These are phyloP conservation scores for Irpex sp. DNA, from an alignment of 1,284 basidiomycete genomes.

Conservation along the genomic window DNA sequence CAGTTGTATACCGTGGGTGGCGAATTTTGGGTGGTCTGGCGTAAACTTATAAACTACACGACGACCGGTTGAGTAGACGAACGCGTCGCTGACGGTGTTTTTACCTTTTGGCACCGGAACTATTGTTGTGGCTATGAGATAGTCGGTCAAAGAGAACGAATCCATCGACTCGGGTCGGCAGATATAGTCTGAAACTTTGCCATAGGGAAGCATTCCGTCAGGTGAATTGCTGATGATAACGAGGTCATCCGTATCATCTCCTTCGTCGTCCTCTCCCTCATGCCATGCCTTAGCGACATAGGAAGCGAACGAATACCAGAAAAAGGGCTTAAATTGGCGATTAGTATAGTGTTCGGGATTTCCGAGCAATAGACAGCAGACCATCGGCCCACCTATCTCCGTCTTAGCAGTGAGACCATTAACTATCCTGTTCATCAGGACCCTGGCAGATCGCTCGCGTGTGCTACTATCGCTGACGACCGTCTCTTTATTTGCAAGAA, in stretches of 20 bases:
- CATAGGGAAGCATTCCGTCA: not conserved
- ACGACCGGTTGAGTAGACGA: not conserved
- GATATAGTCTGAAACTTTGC: constrained; percentile 1
- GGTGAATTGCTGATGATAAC: not conserved
- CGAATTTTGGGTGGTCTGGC: not conserved
- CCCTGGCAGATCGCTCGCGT: no score
- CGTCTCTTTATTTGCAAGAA: no score
- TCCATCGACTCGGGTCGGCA: not conserved
- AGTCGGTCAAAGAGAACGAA: not conserved
- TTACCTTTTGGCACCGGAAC: not conserved
- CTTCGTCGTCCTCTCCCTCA: not conserved
- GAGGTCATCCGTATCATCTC: not conserved
- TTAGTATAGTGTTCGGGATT: not conserved
- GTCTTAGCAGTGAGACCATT: constrained; percentile 23
- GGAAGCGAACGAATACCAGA: not conserved
- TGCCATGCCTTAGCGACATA: not conserved
- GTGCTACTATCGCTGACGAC: no score
- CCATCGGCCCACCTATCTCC: constrained; percentile 28
- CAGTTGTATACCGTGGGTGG: not conserved
- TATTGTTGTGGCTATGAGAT: not conserved
- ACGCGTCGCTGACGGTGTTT: not conserved
- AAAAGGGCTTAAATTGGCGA: not conserved
- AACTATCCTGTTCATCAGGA: constrained; percentile 15
- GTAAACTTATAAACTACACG: not conserved
- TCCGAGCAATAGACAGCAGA: constrained; percentile 20